Conservation (phyloP, 1,284 basidiomycete genomes). For the Xerocomus amazonicus region DNA sequence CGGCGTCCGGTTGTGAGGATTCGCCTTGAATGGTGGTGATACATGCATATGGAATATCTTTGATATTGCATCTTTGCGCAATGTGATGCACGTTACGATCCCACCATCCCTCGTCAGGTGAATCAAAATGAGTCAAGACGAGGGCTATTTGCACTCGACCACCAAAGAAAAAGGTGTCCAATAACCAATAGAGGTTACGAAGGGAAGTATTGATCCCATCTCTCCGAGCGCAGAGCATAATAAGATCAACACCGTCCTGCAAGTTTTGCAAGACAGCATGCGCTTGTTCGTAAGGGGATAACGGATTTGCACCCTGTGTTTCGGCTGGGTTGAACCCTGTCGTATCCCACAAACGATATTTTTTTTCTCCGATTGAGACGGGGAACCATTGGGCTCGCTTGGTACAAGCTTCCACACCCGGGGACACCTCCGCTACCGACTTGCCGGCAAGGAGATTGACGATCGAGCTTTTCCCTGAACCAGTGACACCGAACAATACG, state of each 20-base stretch:
- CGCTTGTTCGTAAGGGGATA: slow-evolving; percentile 30
- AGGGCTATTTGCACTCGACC: slow-evolving; percentile 33
- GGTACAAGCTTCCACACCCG: slow-evolving; percentile 25
- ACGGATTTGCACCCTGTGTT: slow-evolving; percentile 11
- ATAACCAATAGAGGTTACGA: slow-evolving; percentile 26
- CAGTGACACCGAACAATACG: slow-evolving; percentile 26
- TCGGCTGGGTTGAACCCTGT: slow-evolving; percentile 28
- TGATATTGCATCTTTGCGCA: slow-evolving; percentile 18
- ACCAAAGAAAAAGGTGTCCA: slow-evolving; percentile 25
- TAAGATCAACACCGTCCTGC: slow-evolving; percentile 24
- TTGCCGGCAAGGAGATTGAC: slow-evolving; percentile 26
- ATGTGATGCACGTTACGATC: slow-evolving; percentile 22
- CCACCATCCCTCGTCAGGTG: slow-evolving; percentile 24
- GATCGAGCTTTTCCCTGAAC: slow-evolving; percentile 29
- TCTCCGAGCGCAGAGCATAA: slow-evolving; percentile 26
- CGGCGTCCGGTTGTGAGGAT: not conserved
- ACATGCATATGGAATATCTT: slow-evolving; percentile 21
- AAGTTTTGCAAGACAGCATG: slow-evolving; percentile 24
- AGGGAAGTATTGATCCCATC: slow-evolving; percentile 27
- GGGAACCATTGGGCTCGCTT: slow-evolving; percentile 28
- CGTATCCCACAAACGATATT: slow-evolving; percentile 33
- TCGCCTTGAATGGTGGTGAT: slow-evolving; percentile 21
- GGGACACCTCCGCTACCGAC: slow-evolving; percentile 21
- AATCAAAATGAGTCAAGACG: slow-evolving; percentile 38
- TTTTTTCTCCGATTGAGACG: slow-evolving; percentile 17